Percentiles rank a stretch among this genome's conserved stretches.
These are phyloP conservation scores for Kwoniella mangroviensis DNA, from an alignment of 768 basidiomycete species.

Conservation along the genomic window DNA sequence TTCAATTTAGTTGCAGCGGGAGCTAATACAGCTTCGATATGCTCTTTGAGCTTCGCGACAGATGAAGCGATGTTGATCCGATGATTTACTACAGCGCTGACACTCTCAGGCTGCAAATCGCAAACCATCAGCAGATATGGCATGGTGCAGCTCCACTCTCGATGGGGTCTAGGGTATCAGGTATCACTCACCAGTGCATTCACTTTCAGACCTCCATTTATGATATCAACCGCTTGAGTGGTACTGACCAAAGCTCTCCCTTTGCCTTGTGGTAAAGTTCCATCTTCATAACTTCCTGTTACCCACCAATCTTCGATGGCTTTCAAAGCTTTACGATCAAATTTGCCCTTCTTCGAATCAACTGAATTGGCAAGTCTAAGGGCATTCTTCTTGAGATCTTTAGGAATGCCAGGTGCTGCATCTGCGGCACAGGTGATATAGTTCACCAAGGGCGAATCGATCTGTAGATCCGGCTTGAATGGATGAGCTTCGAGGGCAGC, in stretches of 20 bases:
- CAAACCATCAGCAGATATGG: too few relatives aligned
- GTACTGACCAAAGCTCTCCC: conserved; percentile 38
- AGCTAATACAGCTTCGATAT: conserved; percentile 27
- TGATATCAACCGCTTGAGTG: conserved; percentile 77
- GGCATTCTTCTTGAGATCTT: conserved; percentile 59
- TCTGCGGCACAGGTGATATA: conserved; percentile 68
- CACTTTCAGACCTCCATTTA: conserved; percentile 62
- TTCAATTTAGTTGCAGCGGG: conserved; percentile 40
- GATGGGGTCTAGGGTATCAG: too few relatives aligned
- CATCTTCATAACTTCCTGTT: conserved; percentile 11
- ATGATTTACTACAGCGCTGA: conserved; percentile 49
- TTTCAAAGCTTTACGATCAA: conserved; percentile 25
- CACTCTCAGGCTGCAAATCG: conserved; percentile 39
- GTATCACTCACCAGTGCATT: conserved; percentile 65
- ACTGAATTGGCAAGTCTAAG: not conserved
- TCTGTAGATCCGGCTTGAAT: conserved; percentile 46
- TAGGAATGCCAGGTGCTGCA: conserved; percentile 66
- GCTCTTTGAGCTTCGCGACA: conserved; percentile 36
- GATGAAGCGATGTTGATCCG: conserved; percentile 52
- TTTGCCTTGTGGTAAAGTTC: conserved; percentile 16
- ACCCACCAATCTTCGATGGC: conserved; percentile 23
- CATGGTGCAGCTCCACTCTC: too few relatives aligned
- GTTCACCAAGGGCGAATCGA: conserved; percentile 41
- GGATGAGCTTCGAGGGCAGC: conserved; percentile 72
- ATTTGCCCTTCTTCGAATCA: conserved; percentile 13